These are phyloP conservation scores for Triticum turgidum DNA, from an alignment of 176 grass and related monocot genomes.

Conservation along the genomic window DNA sequence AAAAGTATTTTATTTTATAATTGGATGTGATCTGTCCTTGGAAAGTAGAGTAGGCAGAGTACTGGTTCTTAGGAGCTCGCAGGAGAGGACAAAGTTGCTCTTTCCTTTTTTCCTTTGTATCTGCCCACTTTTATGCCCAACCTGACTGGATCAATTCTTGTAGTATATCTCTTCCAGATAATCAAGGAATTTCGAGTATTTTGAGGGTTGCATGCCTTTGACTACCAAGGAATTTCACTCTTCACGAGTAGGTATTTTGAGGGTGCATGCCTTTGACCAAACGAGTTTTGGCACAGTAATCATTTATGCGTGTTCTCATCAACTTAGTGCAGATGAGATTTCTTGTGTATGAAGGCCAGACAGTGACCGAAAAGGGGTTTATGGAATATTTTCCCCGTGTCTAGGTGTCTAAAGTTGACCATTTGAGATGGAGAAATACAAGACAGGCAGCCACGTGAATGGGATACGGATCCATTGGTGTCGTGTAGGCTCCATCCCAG, in stretches of 20 bases:
- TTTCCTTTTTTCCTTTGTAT: not conserved
- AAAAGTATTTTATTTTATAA: conserved; percentile 3
- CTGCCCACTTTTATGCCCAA: not conserved
- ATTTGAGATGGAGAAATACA: too few relatives aligned
- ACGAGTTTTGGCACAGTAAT: too few relatives aligned
- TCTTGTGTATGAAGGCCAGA: not conserved
- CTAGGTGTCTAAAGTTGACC: conserved; percentile 26
- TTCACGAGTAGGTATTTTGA: not conserved
- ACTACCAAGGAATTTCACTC: not conserved
- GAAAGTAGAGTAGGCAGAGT: not conserved
- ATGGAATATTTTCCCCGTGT: not conserved
- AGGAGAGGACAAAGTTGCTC: not conserved
- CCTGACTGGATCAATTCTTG: not conserved
- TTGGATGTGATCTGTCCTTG: conserved; percentile 19
- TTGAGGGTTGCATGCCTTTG: not conserved
- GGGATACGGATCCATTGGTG: conserved; percentile 16
- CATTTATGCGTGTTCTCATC: not conserved
- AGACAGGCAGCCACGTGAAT: too few relatives aligned
- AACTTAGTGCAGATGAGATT: not conserved
- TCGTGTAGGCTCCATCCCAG: conserved; percentile 6
- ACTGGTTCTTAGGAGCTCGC: not conserved
- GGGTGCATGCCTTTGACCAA: not conserved
- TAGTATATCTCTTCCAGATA: not conserved
- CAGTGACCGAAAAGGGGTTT: not conserved
- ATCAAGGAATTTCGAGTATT: not conserved